phyloP scores from a whole-genome alignment of 2,329 filamentous ascomycete species.

The Xenosphaeropsis pyriputrescens region DNA sequence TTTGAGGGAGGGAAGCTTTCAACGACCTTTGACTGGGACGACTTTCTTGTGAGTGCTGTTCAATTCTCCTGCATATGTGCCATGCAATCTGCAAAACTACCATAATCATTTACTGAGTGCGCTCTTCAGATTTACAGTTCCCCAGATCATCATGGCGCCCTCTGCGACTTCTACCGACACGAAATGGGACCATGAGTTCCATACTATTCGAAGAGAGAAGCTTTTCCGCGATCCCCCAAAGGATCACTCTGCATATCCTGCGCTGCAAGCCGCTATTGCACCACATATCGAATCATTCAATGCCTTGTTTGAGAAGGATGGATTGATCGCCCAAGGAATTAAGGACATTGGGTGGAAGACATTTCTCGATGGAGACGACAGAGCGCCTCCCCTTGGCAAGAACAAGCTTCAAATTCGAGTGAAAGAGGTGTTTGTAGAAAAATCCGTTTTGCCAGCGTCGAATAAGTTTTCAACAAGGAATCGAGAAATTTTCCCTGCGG shows the following conservation, averaged over 20 bases:
- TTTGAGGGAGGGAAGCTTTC: too few relatives aligned
- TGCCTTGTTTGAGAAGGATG: conserved; percentile 62
- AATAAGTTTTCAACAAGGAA: conserved; percentile 73
- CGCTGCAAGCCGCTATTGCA: conserved; percentile 70
- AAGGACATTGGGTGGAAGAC: conserved; percentile 82
- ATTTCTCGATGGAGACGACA: conserved; percentile 70
- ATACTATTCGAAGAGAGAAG: conserved; percentile 72
- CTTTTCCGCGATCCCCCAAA: conserved; percentile 82
- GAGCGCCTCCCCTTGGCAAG: conserved; percentile 38
- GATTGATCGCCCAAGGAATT: conserved; percentile 59
- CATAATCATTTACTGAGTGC: too few relatives aligned
- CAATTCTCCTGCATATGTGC: too few relatives aligned
- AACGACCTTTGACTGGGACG: too few relatives aligned
- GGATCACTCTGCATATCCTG: conserved; percentile 78
- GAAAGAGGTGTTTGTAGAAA: conserved; percentile 71
- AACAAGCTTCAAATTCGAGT: conserved; percentile 70
- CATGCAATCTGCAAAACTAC: too few relatives aligned
- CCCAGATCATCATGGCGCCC: conserved; percentile 5
- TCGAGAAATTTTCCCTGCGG: conserved; percentile 77
- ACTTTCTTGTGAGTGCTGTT: too few relatives aligned
- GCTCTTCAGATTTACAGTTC: too few relatives aligned
- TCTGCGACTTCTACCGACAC: conserved; percentile 34
- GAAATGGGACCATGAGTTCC: conserved; percentile 72
- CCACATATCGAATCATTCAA: conserved; percentile 97
- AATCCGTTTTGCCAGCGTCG: conserved; percentile 59